Evolutionary conservation across 2,329 filamentous ascomycete species (phyloP), one percentile per base, ranked within the genome.

Genomic region (Colletotrichum limetticola): DNA sequence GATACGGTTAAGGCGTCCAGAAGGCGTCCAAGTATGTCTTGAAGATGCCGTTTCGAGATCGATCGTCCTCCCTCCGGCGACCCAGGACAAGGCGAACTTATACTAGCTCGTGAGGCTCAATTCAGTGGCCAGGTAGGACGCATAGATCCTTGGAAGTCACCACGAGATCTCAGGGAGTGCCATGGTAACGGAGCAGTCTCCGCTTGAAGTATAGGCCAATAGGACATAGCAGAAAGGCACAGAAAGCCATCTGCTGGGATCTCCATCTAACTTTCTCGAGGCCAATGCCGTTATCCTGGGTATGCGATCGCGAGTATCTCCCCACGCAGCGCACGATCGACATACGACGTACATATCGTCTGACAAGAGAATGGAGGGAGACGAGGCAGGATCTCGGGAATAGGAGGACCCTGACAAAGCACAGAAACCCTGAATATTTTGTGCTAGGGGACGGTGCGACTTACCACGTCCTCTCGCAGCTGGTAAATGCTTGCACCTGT

Each of bases 71-170:
- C 49, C 58, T 64, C 66, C 55, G 59, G 32, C 26, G 42, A 55
- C 70, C 70, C 49, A 71, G 71, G 49, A 49, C 26, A 24, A 66
- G 56, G 56, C 46, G 35, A 32, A 30, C 60, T 71, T 71, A 59
- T 70, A 71, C n/a, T 56, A 46, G n/a, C 30, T 22, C 3, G 9
- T 37, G 19, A n/a, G 42, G 42, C 11, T 30, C 7, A 19, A 12
- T n/a, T n/a, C 24, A 8, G 24, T 61, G 46, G 12, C 19, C 35
- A 3, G 11, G n/a, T 22, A 3, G 16, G 24, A 56, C 14, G 28
- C 60, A 35, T 52, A 2, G 4, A n/a, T 4, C 42, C 42, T n/a
- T 19, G 42, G 19, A 11, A n/a, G 42, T 19, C 37, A 49, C 16
- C 42, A 49, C 42, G 19, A 49, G 19, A n/a, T 19, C 7, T 49